A percentile compares a stretch with the other conserved stretches of the same genome.
phyloP scores from a whole-genome alignment of 495 filamentous ascomycete genomes.

The Trichoderma erinaceum region DNA sequence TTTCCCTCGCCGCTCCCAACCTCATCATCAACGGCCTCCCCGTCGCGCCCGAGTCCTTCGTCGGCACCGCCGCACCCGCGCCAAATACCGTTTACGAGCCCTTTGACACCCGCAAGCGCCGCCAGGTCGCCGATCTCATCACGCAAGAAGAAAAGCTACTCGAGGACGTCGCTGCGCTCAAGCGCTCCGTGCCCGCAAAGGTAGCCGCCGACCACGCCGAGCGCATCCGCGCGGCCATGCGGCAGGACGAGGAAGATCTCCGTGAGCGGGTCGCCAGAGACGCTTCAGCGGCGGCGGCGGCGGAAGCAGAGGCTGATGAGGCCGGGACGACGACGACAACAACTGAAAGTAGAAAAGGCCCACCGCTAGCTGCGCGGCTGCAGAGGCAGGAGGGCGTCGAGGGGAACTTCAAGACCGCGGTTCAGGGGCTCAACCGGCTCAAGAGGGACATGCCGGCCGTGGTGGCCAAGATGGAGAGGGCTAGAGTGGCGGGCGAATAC shows the following conservation, averaged over 20 bases:
- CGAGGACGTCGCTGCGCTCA: constrained; percentile 61
- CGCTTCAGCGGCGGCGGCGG: constrained; percentile 21
- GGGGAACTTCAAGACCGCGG: constrained; percentile 42
- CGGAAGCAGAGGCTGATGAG: constrained; percentile 23
- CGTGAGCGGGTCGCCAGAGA: not conserved
- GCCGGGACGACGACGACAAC: constrained; percentile 20
- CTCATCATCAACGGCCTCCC: constrained; percentile 76
- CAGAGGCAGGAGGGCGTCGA: constrained; percentile 48
- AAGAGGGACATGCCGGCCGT: constrained; percentile 61
- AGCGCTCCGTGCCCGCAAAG: constrained; percentile 58
- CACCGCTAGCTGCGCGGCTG: constrained; percentile 23
- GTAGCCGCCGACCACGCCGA: constrained; percentile 53
- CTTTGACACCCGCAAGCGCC: constrained; percentile 65
- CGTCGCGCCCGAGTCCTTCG: constrained; percentile 41
- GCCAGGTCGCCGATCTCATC: constrained; percentile 58
- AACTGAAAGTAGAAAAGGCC: constrained; percentile 26
- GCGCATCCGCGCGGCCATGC: constrained; percentile 38
- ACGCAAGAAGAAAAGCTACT: constrained; percentile 69
- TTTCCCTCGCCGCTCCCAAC: constrained; percentile 60
- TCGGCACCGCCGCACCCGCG: constrained; percentile 34
- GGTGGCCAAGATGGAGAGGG: constrained; percentile 73
- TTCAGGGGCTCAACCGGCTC: constrained; percentile 46
- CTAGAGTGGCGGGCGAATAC: constrained; percentile 60
- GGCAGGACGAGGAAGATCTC: constrained; percentile 43
- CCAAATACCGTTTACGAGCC: constrained; percentile 63